A percentile compares a stretch with the other conserved stretches of the same genome.
phyloP scores from a whole-genome alignment of 2,329 filamentous ascomycete species.

The Fusarium sp. region DNA sequence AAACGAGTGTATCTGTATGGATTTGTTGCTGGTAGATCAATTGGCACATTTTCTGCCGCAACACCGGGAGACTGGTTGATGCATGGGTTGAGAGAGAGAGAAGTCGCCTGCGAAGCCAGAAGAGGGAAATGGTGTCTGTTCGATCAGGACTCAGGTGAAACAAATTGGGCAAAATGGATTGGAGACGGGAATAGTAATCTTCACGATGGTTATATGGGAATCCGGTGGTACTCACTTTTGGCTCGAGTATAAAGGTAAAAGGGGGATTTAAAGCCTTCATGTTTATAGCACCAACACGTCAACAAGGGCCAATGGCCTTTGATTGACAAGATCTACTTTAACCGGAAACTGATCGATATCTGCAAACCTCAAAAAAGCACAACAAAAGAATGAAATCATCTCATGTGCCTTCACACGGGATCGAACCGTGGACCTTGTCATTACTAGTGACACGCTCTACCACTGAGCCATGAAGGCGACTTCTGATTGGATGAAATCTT shows the following conservation, averaged over 20 bases:
- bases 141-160: not conserved
- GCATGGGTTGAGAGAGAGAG: not conserved
- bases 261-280: rapidly evolving
- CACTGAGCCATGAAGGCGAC: slow-evolving; percentile 24
- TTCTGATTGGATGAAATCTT: not conserved
- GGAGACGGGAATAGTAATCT: not conserved
- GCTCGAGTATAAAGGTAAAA: not conserved
- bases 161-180: slow-evolving; percentile 4
- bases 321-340: not conserved
- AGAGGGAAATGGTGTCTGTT: slow-evolving; percentile 17
- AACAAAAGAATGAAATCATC: not conserved
- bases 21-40: not conserved
- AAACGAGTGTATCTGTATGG: slow-evolving; percentile 11
- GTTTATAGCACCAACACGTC: no score
- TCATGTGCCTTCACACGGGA: slow-evolving; percentile 18
- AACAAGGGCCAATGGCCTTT: not conserved
- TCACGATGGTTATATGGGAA: slow-evolving; percentile 15
- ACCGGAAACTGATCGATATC: not conserved
- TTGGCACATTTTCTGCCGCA: not conserved
- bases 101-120: not conserved
- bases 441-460: slow-evolving; percentile 33
- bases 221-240: not conserved
- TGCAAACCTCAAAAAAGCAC: not conserved
- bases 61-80: not conserved
- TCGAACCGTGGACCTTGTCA: slow-evolving; percentile 31